A percentile compares a stretch with the other conserved stretches of the same genome.
These are phyloP conservation scores for Fusarium anguioides DNA, from an alignment of 2,329 filamentous ascomycete species.

Conservation along the genomic window DNA sequence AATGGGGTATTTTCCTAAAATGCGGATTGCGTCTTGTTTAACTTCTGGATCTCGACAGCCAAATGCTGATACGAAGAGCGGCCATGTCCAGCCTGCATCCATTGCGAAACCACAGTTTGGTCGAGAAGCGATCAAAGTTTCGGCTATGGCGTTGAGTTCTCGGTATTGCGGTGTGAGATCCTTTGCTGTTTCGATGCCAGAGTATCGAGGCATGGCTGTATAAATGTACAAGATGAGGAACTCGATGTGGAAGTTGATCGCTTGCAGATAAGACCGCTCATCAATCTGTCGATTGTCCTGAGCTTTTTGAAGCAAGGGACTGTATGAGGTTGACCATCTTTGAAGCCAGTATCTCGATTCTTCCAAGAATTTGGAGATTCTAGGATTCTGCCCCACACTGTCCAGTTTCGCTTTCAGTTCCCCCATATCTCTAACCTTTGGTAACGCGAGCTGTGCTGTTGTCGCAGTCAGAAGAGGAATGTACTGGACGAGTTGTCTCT, in stretches of 20 bases:
- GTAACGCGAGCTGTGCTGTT: slow-evolving; percentile 48
- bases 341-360: slow-evolving; percentile 54
- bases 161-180: slow-evolving; percentile 56
- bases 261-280: slow-evolving; percentile 48
- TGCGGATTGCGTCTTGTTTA: slow-evolving; percentile 54
- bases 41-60: slow-evolving; percentile 54
- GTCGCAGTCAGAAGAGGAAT: slow-evolving; percentile 51
- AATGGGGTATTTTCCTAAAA: slow-evolving; percentile 55
- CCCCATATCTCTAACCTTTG: slow-evolving; percentile 39
- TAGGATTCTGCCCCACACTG: slow-evolving; percentile 47
- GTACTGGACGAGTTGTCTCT: slow-evolving; percentile 52
- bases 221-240: slow-evolving; percentile 57
- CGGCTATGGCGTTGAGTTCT: slow-evolving; percentile 54
- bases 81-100: slow-evolving; percentile 60
- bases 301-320: slow-evolving; percentile 49
- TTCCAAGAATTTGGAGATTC: slow-evolving; percentile 49
- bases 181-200: slow-evolving; percentile 50
- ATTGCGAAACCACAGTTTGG: slow-evolving; percentile 57
- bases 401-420: slow-evolving; percentile 48
- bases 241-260: slow-evolving; percentile 56
- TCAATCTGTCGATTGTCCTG: slow-evolving; percentile 41
- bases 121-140: slow-evolving; percentile 51
- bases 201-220: slow-evolving; percentile 53
- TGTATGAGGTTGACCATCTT: slow-evolving; percentile 54
- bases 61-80: slow-evolving; percentile 55